phyloP scores from a whole-genome alignment of 129 eudicot genomes.

The Flaveria linearis region DNA sequence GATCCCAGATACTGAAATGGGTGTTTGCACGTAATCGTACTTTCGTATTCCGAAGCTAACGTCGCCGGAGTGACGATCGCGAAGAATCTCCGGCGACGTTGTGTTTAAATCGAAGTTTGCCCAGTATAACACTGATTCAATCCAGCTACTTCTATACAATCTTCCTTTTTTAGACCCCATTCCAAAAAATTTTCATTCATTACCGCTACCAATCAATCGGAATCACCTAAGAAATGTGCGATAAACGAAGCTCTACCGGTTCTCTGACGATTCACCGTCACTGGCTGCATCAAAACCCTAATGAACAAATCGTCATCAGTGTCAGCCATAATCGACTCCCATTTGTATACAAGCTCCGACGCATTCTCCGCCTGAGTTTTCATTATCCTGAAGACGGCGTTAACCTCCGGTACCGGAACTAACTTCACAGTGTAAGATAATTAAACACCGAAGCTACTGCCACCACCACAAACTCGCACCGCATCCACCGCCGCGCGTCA shows the following conservation, averaged over 20 bases:
- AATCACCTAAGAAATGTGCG: conserved; percentile 44
- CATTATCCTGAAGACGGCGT: conserved; percentile 40
- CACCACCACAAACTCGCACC: conserved; percentile 34
- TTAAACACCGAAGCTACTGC: conserved; percentile 52
- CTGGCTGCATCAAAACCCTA: conserved; percentile 40
- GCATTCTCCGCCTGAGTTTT: conserved; percentile 35
- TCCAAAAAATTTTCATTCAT: conserved; percentile 41
- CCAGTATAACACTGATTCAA: conserved; percentile 44
- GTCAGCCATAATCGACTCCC: conserved; percentile 37
- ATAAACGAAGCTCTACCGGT: conserved; percentile 42
- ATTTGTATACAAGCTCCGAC: conserved; percentile 30
- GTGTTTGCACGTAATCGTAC: conserved; percentile 47
- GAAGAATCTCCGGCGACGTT: conserved; percentile 34
- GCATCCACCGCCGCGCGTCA: too few species aligned
- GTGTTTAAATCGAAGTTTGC: conserved; percentile 37
- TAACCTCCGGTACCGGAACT: conserved; percentile 42
- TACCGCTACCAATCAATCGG: conserved; percentile 25
- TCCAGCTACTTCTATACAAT: conserved; percentile 51
- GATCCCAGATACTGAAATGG: conserved; percentile 39
- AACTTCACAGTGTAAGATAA: conserved; percentile 40
- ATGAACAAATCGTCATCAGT: conserved; percentile 43
- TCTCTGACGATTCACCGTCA: conserved; percentile 23
- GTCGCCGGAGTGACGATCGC: conserved; percentile 26
- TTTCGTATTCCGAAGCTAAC: conserved; percentile 37
- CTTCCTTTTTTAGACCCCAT: conserved; percentile 34